These are phyloP conservation scores for Madurella mycetomatis DNA, from an alignment of 2,329 filamentous ascomycete genomes.

Conservation along the genomic window DNA sequence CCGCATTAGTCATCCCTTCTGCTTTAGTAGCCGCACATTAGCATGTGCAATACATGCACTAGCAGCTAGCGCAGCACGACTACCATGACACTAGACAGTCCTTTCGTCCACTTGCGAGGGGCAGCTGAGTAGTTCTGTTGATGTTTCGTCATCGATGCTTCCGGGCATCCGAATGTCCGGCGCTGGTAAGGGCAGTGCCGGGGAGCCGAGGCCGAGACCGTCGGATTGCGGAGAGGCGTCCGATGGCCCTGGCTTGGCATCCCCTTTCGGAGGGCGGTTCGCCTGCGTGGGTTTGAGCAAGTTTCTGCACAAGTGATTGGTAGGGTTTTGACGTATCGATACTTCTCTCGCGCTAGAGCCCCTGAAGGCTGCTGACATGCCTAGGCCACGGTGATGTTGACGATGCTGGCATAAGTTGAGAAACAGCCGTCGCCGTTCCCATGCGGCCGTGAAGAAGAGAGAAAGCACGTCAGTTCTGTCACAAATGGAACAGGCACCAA, in stretches of 20 bases:
- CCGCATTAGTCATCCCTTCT: too few relatives aligned
- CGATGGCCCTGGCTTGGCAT: slow-evolving; percentile 7
- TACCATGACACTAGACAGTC: too few relatives aligned
- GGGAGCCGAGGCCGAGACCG: not conserved
- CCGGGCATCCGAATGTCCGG: too few relatives aligned
- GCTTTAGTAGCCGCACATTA: too few relatives aligned
- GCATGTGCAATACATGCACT: too few relatives aligned
- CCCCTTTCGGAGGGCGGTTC: not conserved
- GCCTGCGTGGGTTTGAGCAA: slow-evolving; percentile 50
- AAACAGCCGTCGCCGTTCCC: too few relatives aligned
- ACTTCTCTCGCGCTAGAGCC: slow-evolving; percentile 22
- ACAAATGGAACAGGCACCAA: not conserved
- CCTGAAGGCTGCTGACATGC: not conserved
- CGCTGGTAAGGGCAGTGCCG: not conserved
- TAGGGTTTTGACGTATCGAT: slow-evolving; percentile 32
- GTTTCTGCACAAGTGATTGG: slow-evolving; percentile 36
- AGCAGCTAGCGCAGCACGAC: too few relatives aligned
- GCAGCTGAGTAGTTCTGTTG: too few relatives aligned
- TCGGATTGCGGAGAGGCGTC: slow-evolving; percentile 6
- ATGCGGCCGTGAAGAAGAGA: not conserved
- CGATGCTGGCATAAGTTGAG: not conserved
- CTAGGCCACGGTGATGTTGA: not conserved
- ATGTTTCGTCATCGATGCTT: too few relatives aligned
- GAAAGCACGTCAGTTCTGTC: not conserved
- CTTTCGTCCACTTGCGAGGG: too few relatives aligned